Percentiles rank a stretch among this genome's conserved stretches.
phyloP scores from a whole-genome alignment of 2,329 filamentous ascomycete genomes.

The Thelonectria olida region DNA sequence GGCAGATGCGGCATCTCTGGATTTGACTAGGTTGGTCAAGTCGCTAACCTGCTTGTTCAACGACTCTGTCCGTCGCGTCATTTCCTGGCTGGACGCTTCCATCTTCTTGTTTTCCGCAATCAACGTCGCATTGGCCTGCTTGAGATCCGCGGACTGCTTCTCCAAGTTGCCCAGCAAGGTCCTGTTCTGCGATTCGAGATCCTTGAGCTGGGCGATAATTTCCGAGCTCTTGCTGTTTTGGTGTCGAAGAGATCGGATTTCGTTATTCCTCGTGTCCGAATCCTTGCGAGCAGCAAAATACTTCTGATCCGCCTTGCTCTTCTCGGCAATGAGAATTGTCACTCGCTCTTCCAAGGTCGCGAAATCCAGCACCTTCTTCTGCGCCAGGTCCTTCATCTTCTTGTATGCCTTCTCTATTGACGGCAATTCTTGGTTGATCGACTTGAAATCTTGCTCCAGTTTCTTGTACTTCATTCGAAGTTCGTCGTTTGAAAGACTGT shows the following conservation, averaged over 20 bases:
- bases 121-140: constrained; percentile 78
- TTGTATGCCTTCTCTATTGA: constrained; percentile 93
- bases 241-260: constrained; percentile 79
- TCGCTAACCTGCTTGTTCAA: constrained; percentile 81
- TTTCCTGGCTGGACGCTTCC: constrained; percentile 77
- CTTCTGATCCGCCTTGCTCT: constrained; percentile 96
- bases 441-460: constrained; percentile 80
- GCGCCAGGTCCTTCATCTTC: constrained; percentile 84
- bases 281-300: constrained; percentile 97
- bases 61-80: constrained; percentile 73
- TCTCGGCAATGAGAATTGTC: constrained; percentile 80
- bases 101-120: constrained; percentile 78
- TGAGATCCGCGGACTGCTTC: constrained; percentile 87
- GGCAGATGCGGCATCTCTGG: constrained; percentile 73
- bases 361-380: constrained; percentile 86
- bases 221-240: constrained; percentile 93
- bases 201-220: constrained; percentile 92
- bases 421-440: constrained; percentile 87
- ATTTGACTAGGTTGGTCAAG: constrained; percentile 76
- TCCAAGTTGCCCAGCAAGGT: constrained; percentile 84
- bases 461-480: constrained; percentile 77
- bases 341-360: constrained; percentile 80
- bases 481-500: constrained; percentile 75
- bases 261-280: constrained; percentile 83
- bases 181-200: constrained; percentile 81